Evolutionary conservation across 2,329 filamentous ascomycete genomes (phyloP), one percentile per base, ranked within the genome.

Genomic region (Fusarium sp.): DNA sequence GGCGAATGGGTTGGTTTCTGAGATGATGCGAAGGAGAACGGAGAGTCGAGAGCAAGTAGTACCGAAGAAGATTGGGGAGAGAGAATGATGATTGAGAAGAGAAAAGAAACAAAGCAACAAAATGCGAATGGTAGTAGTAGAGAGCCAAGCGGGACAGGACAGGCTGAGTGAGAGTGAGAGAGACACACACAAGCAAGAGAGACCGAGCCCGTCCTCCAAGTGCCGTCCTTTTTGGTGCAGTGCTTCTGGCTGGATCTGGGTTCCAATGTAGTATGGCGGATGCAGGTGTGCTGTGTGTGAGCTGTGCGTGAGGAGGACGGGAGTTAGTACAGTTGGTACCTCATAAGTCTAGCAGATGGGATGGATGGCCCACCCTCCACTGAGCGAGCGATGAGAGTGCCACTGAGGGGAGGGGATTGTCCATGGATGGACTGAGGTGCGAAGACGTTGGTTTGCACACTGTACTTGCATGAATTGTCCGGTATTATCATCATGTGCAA

Each of bases 231-330:
- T 64, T 69, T 74, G 68, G 72, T 72, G 61, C 72, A 67, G 72
- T 72, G 61, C 72, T 77, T 76, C 73, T 76, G 43, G 43, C 43
- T 48, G 71, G 67, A 76, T 76, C 73, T 74, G 68, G 71, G 50
- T 31, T 56, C 50, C 50, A 56, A 64, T 64, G 66, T 64, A 43
- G 66, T 64, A 43, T 52, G 41, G 59, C 56, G 63, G 71, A 75
- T 71, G 72, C 76, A 76, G 71, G 73, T 75, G 71, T 72, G 63
- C 73, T 72, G 68, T 65, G 57, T 59, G 60, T 29, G 67, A 61
- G 67, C 64, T 63, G 71, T 64, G 68, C 58, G 63, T 39, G 41
- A 48, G 57, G 57, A 29, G 45, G 43, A 73, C 60, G 50, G 72
- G 73, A 71, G 64, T 71, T 73, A 76, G 73, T 59, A 61, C 52